A percentile compares a stretch with the other conserved stretches of the same genome.
Evolutionary conservation across 2,329 filamentous ascomycete species (phyloP).

Genomic region (Diaporthe velutina): DNA sequence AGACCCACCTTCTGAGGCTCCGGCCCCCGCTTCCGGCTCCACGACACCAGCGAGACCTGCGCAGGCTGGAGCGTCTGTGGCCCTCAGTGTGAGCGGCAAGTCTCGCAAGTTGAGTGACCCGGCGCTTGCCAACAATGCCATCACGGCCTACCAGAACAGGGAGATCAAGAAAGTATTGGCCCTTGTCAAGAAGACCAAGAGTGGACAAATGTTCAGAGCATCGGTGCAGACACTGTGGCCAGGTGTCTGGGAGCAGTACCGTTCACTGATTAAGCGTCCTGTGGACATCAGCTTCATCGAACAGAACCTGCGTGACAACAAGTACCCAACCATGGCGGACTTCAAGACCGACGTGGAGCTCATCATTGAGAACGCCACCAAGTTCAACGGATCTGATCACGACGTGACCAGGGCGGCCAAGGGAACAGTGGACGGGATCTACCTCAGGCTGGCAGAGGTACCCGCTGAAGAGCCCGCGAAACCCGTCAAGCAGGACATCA

Average conservation of each 20-base stretch:
- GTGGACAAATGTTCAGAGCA: constrained; percentile 79
- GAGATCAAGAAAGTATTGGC: constrained; percentile 76
- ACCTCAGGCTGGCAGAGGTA: constrained; percentile 59
- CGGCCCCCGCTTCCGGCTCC: constrained; percentile 46
- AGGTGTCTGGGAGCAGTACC: constrained; percentile 79
- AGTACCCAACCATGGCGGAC: constrained; percentile 77
- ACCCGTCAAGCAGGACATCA: constrained; percentile 71
- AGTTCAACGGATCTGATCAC: constrained; percentile 87
- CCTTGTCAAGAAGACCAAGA: constrained; percentile 88
- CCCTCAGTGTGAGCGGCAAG: constrained; percentile 45
- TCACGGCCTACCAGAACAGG: constrained; percentile 71
- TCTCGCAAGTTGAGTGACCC: constrained; percentile 57
- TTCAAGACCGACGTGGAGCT: constrained; percentile 82
- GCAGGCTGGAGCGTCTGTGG: constrained; percentile 46
- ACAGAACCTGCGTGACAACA: constrained; percentile 77
- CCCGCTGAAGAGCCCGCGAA: constrained; percentile 69
- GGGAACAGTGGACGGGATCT: constrained; percentile 68
- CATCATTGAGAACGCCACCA: constrained; percentile 82
- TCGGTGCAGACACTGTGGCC: constrained; percentile 85
- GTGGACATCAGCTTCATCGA: constrained; percentile 91
- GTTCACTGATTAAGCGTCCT: constrained; percentile 68
- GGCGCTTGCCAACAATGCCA: constrained; percentile 59
- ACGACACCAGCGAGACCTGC: constrained; percentile 45
- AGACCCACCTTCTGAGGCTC: constrained; percentile 45
- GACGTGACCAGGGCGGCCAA: constrained; percentile 72